Evolutionary conservation across 164 flowering plant genomes (phyloP).

Genomic region (Vitis labrusca): DNA sequence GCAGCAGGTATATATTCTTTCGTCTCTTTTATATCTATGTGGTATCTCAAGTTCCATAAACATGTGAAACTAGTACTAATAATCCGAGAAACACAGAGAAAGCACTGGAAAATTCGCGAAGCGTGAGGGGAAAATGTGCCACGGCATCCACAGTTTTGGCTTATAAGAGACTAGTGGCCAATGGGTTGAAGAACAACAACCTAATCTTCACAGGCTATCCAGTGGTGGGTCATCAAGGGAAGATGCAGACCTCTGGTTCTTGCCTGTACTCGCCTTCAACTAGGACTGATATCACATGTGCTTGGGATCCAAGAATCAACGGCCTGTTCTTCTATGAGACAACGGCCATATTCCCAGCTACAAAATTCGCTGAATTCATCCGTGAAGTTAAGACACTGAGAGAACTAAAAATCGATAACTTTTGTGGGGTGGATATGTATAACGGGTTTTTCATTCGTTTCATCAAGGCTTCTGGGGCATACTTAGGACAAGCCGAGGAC

Average conservation of each 20-base stretch:
- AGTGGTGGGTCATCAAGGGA: conserved; percentile 74
- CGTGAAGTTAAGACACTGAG: conserved; percentile 62
- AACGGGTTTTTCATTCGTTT: conserved; percentile 76
- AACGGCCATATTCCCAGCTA: conserved; percentile 65
- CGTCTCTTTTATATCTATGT: too few species aligned
- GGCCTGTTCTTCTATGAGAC: conserved; percentile 85
- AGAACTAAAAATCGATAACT: conserved; percentile 56
- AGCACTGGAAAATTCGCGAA: conserved; percentile 43
- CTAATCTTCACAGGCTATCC: conserved; percentile 82
- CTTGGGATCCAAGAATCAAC: conserved; percentile 87
- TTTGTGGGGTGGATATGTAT: conserved; percentile 78
- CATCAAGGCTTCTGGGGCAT: conserved; percentile 65
- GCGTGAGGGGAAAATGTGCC: conserved; percentile 60
- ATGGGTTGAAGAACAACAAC: conserved; percentile 72
- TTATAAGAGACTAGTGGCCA: conserved; percentile 60
- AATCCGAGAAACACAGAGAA: conserved; percentile 49
- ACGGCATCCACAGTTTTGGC: conserved; percentile 50
- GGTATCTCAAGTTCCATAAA: neutral
- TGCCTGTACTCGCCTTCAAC: conserved; percentile 56
- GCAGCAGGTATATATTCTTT: conserved; percentile 44
- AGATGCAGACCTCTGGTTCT: conserved; percentile 87
- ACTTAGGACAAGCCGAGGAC: conserved; percentile 73
- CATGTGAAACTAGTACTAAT: neutral
- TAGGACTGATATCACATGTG: conserved; percentile 38
- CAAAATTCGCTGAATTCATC: conserved; percentile 58